Conservation (phyloP, 768 basidiomycete species). For the Amanita rubescens region DNA sequence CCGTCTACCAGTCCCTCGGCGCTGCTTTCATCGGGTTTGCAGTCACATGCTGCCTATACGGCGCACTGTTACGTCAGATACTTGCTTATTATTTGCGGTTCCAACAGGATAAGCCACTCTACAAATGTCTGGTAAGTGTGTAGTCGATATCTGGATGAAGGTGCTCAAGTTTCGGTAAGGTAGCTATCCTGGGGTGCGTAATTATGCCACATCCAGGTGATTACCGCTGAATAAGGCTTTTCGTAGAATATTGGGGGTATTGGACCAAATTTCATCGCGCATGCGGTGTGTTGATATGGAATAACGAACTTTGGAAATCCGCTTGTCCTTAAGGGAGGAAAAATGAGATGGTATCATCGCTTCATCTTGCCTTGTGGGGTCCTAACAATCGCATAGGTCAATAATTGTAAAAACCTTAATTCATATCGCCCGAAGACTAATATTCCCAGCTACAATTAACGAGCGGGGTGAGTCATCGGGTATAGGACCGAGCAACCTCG, state of each 20-base stretch:
- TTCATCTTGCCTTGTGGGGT: not conserved
- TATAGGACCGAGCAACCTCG: not conserved
- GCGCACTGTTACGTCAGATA: conserved; percentile 45
- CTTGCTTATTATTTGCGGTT: conserved; percentile 50
- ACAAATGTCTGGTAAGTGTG: conserved; percentile 44
- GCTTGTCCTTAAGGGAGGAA: conserved; percentile 25
- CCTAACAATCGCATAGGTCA: conserved; percentile 28
- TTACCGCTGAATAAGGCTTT: not conserved
- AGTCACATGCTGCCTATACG: conserved; percentile 44
- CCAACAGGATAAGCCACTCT: conserved; percentile 41
- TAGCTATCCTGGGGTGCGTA: conserved; percentile 30
- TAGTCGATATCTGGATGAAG: not conserved
- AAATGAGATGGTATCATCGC: conserved; percentile 35
- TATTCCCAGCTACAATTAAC: conserved; percentile 37
- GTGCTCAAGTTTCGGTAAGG: conserved; percentile 18
- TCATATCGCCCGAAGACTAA: not conserved
- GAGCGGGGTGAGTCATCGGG: conserved; percentile 27
- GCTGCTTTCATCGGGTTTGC: conserved; percentile 55
- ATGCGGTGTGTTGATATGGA: conserved; percentile 49
- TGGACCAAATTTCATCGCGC: conserved; percentile 52
- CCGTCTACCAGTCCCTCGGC: conserved; percentile 45
- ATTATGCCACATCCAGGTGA: not conserved
- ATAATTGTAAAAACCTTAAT: conserved; percentile 33
- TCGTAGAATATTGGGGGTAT: conserved; percentile 48
- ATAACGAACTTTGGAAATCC: conserved; percentile 37